Evolutionary conservation across 495 filamentous ascomycete genomes (phyloP), one percentile per base, ranked within the genome.

Genomic region (Penicillium daleae): DNA sequence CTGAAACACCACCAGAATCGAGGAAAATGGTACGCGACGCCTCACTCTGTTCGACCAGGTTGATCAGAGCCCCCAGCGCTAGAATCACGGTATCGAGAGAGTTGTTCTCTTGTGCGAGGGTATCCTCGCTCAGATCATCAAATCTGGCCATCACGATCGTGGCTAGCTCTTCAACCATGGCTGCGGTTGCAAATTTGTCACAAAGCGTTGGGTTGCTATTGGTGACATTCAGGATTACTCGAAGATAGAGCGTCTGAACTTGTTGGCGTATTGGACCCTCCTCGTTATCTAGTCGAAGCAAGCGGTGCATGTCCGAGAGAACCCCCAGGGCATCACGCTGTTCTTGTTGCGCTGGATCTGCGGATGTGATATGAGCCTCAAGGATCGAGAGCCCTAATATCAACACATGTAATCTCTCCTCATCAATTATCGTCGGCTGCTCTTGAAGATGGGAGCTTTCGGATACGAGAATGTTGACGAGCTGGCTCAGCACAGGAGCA

Each of bases 161-260:
- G 29, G 87, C 79, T 9, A 93, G 70, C n/a, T 78, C 76, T 44
- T 73, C 77, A 26, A 93, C 73, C 54, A 91, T 70, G 1, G 80
- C 80, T 15, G 81, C 74, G 12, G 77, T 82, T 9, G 87, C 83
- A 69, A 97, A 90, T 27, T 80, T 67, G 27, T 86, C 82, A 56
- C 90, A 92, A 32, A 90, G 84, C 15, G 77, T 76, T 2, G 83
- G 70, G 59, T 90, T 91, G 66, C 91, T 91, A 76, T 97, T 97
- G 17, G 93, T 95, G 17, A 94, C 78, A 74, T 97, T 97, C 65
- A 97, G 80, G 49, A 88, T 84, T 27, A 98, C 86, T 57, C 91
- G 87, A 51, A 96, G 78, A 54, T 76, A 80, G 8, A 78, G 68
- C 10, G 60, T 62, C 37, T 70, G 59, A 27, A 78, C 65, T 32